A percentile compares a stretch with the other conserved stretches of the same genome.
phyloP scores from a whole-genome alignment of 1,284 basidiomycete species.

The Ganoderma meredithae region DNA sequence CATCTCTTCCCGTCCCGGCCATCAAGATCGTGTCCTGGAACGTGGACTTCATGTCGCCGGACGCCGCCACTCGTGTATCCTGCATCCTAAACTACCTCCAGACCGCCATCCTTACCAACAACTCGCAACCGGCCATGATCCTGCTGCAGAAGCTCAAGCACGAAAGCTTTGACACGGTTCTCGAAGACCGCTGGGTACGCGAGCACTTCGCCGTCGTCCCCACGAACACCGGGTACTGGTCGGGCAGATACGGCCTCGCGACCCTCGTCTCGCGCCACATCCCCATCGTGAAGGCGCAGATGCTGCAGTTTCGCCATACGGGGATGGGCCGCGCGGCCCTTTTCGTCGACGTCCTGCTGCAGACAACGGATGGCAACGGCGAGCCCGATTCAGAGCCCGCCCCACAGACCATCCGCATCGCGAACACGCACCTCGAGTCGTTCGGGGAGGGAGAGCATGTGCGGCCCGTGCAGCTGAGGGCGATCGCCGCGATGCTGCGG shows the following conservation, averaged over 20 bases:
- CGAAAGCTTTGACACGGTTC: slow-evolving; percentile 52
- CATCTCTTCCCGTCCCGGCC: slow-evolving; percentile 46
- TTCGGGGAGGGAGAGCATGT: slow-evolving; percentile 49
- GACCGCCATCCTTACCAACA: slow-evolving; percentile 53
- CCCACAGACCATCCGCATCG: slow-evolving; percentile 54
- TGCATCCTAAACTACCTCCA: slow-evolving; percentile 61
- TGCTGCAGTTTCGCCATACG: slow-evolving; percentile 59
- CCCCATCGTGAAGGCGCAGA: slow-evolving; percentile 50
- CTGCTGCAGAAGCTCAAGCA: slow-evolving; percentile 70
- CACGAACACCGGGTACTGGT: slow-evolving; percentile 59
- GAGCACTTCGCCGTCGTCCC: slow-evolving; percentile 65
- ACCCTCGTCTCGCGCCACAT: slow-evolving; percentile 67
- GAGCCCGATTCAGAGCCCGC: not conserved
- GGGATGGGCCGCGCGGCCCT: slow-evolving; percentile 60
- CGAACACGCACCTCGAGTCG: slow-evolving; percentile 79
- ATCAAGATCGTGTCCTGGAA: slow-evolving; percentile 74
- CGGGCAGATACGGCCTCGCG: slow-evolving; percentile 62
- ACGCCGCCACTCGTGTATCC: slow-evolving; percentile 51
- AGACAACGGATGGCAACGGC: slow-evolving; percentile 37
- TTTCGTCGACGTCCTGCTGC: slow-evolving; percentile 61
- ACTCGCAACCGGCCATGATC: slow-evolving; percentile 62
- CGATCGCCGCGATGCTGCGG: slow-evolving; percentile 56
- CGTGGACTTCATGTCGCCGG: slow-evolving; percentile 54
- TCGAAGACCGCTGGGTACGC: slow-evolving; percentile 66
- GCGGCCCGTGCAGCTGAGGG: slow-evolving; percentile 60